These are phyloP conservation scores for Arabidopsis arenosa DNA, from an alignment of 345 rosid species.

Conservation along the genomic window DNA sequence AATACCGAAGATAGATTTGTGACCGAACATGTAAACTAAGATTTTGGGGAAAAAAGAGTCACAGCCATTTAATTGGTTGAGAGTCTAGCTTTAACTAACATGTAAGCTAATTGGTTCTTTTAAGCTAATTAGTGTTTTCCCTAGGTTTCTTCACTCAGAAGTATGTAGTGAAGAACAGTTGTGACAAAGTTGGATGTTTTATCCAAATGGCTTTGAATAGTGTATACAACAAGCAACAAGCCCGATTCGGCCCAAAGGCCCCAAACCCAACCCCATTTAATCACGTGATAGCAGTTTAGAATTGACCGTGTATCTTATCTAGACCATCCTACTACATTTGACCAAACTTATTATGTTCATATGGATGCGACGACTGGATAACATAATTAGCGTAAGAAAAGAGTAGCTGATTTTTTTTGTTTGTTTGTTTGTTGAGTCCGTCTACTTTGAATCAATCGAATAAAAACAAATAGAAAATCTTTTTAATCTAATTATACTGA, in stretches of 20 bases:
- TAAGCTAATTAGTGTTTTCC: neutral
- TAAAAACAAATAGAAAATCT: too few relatives aligned
- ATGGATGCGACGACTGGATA: too few relatives aligned
- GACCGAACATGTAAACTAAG: slow-evolving; percentile 11
- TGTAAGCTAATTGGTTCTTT: slow-evolving; percentile 25
- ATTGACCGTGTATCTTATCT: too few relatives aligned
- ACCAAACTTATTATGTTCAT: too few relatives aligned
- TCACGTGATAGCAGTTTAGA: too few relatives aligned
- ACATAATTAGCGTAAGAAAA: too few relatives aligned
- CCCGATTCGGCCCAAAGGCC: neutral
- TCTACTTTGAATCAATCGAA: too few relatives aligned
- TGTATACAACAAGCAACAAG: neutral
- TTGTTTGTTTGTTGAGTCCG: too few relatives aligned
- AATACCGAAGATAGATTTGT: slow-evolving; percentile 25
- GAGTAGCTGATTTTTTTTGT: too few relatives aligned
- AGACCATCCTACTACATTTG: too few relatives aligned
- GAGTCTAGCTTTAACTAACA: slow-evolving; percentile 7
- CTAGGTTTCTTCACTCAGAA: neutral
- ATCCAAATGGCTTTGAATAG: slow-evolving; percentile 1
- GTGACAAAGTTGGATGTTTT: neutral
- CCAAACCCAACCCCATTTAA: neutral
- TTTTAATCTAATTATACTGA: too few relatives aligned
- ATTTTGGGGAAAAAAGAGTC: neutral
- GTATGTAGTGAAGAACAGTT: slow-evolving; percentile 1
- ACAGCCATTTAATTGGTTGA: neutral